These are phyloP conservation scores for Tolypocladium nubicola DNA, from an alignment of 2,329 filamentous ascomycete genomes.

Conservation along the genomic window DNA sequence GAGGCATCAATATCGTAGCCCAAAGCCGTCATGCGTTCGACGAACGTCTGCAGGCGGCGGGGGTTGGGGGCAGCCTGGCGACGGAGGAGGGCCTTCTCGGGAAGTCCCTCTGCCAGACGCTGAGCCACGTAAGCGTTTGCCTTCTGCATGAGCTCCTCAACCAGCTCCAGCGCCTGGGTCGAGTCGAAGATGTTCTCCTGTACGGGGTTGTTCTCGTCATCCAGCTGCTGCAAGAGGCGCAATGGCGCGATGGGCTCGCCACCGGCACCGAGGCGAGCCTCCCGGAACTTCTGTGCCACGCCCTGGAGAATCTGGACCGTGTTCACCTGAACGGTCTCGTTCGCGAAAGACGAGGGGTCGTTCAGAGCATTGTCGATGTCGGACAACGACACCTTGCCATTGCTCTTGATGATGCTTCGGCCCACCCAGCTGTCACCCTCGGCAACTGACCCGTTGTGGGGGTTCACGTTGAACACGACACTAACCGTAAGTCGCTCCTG, in stretches of 20 bases:
- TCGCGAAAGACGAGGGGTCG: constrained; percentile 49
- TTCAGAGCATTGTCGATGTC: constrained; percentile 77
- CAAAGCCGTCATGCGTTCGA: constrained; percentile 83
- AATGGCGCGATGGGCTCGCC: constrained; percentile 73
- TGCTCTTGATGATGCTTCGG: constrained; percentile 86
- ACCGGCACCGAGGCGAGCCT: constrained; percentile 72
- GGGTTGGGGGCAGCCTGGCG: constrained; percentile 78
- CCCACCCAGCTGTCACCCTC: constrained; percentile 92
- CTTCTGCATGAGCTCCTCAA: constrained; percentile 92
- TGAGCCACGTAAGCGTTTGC: constrained; percentile 84
- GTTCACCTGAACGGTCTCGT: constrained; percentile 57
- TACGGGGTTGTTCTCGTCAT: constrained; percentile 96
- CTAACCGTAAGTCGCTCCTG: constrained; percentile 86
- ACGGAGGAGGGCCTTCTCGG: constrained; percentile 86
- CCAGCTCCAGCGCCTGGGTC: constrained; percentile 77
- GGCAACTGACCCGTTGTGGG: constrained; percentile 63
- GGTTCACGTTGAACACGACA: constrained; percentile 85
- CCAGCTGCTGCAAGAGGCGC: constrained; percentile 82
- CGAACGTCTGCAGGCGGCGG: constrained; percentile 80
- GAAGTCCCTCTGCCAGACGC: constrained; percentile 66
- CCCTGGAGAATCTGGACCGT: constrained; percentile 74
- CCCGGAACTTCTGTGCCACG: constrained; percentile 82
- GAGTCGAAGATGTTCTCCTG: constrained; percentile 95
- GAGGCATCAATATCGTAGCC: constrained; percentile 83
- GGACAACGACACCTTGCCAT: constrained; percentile 71